Evolutionary conservation across 768 basidiomycete genomes (phyloP).

Genomic region (Lentinula edodes): DNA sequence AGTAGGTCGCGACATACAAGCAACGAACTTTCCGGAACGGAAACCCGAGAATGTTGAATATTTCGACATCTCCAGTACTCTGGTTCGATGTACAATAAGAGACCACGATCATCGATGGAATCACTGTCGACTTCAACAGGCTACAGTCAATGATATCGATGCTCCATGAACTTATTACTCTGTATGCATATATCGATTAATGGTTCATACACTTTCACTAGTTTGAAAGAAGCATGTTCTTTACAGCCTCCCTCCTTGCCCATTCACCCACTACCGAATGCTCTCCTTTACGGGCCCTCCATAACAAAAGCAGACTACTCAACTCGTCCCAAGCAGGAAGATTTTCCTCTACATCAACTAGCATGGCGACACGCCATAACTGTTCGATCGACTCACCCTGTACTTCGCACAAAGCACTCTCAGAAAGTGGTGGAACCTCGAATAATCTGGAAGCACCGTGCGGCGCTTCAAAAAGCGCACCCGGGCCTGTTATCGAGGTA

Average conservation of each 20-base stretch:
- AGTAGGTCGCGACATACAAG: slow-evolving; percentile 6
- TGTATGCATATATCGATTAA: no score
- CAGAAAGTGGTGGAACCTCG: slow-evolving; percentile 19
- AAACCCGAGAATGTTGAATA: no score
- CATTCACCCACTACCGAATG: slow-evolving; percentile 43
- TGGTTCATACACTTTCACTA: no score
- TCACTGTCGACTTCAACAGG: no score
- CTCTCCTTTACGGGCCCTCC: slow-evolving; percentile 43
- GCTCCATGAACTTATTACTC: no score
- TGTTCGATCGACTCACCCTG: slow-evolving; percentile 52
- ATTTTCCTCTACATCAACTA: slow-evolving; percentile 15
- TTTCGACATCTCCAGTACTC: no score
- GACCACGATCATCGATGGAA: no score
- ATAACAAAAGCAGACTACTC: slow-evolving; percentile 49
- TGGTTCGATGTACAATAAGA: no score
- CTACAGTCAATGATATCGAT: no score
- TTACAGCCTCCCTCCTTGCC: slow-evolving; percentile 33
- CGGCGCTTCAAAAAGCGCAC: slow-evolving; percentile 19
- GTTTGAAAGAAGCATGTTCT: background rate
- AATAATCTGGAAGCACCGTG: slow-evolving; percentile 31
- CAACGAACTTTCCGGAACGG: no score
- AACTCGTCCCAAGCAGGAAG: slow-evolving; percentile 43
- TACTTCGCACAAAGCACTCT: slow-evolving; percentile 19
- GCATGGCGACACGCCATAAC: slow-evolving; percentile 54
- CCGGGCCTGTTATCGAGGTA: background rate